phyloP scores from a whole-genome alignment of 176 grass and related monocot genomes.

The Poa pratensis region DNA sequence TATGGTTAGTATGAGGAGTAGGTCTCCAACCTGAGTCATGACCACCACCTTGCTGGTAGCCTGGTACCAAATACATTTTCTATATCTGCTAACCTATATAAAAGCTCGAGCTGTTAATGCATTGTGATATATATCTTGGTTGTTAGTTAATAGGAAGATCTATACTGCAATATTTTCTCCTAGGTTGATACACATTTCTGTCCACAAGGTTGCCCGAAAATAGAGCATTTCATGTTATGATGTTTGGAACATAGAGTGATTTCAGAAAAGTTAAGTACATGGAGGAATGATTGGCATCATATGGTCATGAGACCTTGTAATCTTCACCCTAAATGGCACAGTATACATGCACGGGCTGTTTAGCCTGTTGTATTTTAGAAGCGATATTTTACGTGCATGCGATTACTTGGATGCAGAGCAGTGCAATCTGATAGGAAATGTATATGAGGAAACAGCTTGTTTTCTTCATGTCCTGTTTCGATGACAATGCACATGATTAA shows the following conservation, averaged over 20 bases:
- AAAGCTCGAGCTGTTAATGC: slow-evolving; percentile 20
- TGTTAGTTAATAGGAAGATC: neutral
- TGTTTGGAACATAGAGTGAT: neutral
- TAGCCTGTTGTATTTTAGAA: neutral
- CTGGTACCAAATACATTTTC: neutral
- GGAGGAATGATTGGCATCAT: neutral
- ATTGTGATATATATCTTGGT: neutral
- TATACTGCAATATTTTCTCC: neutral
- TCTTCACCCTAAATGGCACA: neutral
- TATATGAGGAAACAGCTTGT: neutral
- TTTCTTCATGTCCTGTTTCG: neutral
- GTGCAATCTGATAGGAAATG: neutral
- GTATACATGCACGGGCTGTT: neutral
- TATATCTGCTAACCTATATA: neutral
- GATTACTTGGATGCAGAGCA: slow-evolving; percentile 3
- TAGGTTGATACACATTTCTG: neutral
- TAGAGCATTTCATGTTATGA: neutral
- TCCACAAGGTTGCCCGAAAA: neutral
- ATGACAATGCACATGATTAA: neutral
- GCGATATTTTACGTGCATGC: neutral
- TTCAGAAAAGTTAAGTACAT: neutral
- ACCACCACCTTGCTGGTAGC: neutral
- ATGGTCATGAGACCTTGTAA: neutral
- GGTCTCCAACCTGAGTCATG: neutral
- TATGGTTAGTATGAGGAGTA: neutral